Base-by-base conservation (phyloP, 805 yeast genomes). In the Blastobotrys parvus region DNA sequence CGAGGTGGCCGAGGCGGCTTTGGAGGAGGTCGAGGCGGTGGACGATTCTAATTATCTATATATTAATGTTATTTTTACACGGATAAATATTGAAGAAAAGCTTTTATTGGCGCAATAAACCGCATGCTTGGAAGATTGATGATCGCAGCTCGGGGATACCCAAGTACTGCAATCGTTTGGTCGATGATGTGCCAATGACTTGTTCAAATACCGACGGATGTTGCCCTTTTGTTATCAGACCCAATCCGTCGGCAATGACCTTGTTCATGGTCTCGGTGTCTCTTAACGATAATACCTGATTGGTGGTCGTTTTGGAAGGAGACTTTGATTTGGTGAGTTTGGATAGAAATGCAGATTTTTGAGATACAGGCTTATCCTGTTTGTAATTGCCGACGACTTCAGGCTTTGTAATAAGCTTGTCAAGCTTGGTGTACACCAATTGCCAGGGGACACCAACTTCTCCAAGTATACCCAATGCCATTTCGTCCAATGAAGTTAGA, bases 371-470 rank as follows among this genome's bases (percentile, higher is more conserved):
- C 34, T 30, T 34, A 10, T 29, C 22, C 37, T 21, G 18, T 17
- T 20, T 23, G 10, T 17, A 42, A 11, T 38, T 15, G n/a, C 17
- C 7, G 4, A 19, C 36, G 13, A 31, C 27, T 31, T 16, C 27
- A 15, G 19, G 30, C 37, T 29, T 39, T 33, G 13, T 45, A 59
- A 56, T 3, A n/a, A 81, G 54, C 47, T 69, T 69, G 57, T 88
- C 96, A 38, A 80, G 73, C 54, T 87, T 87, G 20, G 94, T 87
- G 59, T 86, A 74, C 0, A 87, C 74, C 4, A 87, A 62, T 46
- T 84, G 90, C 60, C 80, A 85, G 0, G 83, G 77, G 3, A 78
- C 67, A 0, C 90, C 94, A 39, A 64, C 55, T 1, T 63, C 63
- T 1, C 62, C 64, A 38, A 87, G 60, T 39, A 70, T 65, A 3